phyloP scores from a whole-genome alignment of 2,329 filamentous ascomycete genomes.

The Trichophyton benhamiae region DNA sequence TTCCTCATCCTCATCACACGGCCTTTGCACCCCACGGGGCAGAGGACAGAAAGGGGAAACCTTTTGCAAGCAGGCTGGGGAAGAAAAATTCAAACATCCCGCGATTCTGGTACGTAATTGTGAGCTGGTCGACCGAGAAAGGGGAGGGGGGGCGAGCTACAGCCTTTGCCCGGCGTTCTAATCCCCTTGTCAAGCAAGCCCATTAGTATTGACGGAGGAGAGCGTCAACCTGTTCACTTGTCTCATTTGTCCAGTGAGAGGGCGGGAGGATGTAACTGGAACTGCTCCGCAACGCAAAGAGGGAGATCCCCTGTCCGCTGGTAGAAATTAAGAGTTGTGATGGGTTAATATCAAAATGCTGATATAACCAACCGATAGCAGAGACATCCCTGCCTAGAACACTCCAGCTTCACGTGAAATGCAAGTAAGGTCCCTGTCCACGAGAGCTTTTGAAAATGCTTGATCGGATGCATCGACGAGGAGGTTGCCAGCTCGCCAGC shows the following conservation, averaged over 20 bases:
- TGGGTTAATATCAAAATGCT: too few relatives aligned
- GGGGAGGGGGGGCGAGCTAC: background rate
- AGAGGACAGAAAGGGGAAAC: background rate
- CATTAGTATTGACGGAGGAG: background rate
- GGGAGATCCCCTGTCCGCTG: background rate
- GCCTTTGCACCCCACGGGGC: background rate
- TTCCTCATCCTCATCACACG: background rate
- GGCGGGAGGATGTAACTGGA: too few relatives aligned
- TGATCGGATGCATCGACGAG: background rate
- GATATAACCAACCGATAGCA: background rate
- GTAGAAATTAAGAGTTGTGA: background rate
- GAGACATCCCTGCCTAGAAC: background rate
- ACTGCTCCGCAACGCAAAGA: too few relatives aligned
- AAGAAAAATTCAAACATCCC: background rate
- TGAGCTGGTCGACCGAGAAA: background rate
- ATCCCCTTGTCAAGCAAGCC: background rate
- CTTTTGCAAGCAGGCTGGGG: background rate
- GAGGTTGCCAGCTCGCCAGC: too few relatives aligned
- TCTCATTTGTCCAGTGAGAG: background rate
- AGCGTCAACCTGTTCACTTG: too few relatives aligned
- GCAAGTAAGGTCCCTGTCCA: background rate
- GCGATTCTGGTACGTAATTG: background rate
- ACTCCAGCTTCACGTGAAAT: background rate
- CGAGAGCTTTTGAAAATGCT: background rate
- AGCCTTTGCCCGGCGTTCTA: background rate